Conservation (phyloP, 2,329 filamentous ascomycete genomes). For the Diaporthe ampelina region DNA sequence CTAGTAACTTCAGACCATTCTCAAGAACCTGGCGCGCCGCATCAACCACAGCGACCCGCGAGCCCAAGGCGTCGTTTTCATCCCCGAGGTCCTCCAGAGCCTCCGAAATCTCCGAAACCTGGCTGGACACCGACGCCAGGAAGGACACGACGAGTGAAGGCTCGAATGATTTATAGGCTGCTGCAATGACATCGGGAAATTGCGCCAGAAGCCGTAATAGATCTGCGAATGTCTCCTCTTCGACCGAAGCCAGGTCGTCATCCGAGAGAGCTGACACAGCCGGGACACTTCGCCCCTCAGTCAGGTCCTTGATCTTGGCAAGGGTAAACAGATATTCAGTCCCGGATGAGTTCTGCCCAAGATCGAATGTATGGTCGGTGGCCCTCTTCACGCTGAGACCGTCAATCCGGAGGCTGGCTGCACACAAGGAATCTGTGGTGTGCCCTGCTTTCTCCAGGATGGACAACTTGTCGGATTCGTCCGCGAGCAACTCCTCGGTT, state of each 20-base stretch:
- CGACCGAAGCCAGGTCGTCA: conserved; percentile 44
- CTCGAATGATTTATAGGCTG: conserved; percentile 77
- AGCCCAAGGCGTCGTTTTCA: conserved; percentile 66
- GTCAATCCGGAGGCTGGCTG: conserved; percentile 80
- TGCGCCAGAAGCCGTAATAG: conserved; percentile 72
- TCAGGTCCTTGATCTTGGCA: conserved; percentile 63
- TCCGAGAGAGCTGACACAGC: conserved; percentile 35
- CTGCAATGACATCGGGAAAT: conserved; percentile 75
- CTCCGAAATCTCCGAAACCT: conserved; percentile 6
- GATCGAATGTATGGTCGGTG: conserved; percentile 73
- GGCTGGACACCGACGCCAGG: conserved; percentile 46
- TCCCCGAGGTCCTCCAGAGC: conserved; percentile 61
- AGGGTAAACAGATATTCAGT: conserved; percentile 81
- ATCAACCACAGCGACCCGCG: conserved; percentile 69
- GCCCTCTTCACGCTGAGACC: conserved; percentile 75
- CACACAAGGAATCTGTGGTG: conserved; percentile 61
- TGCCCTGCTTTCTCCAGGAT: background rate
- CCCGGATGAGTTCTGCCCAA: conserved; percentile 79
- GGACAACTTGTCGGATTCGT: background rate
- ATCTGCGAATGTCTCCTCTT: conserved; percentile 65
- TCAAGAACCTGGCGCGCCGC: conserved; percentile 72
- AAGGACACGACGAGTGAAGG: conserved; percentile 74
- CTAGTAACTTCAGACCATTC: conserved; percentile 75
- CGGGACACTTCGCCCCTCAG: conserved; percentile 31
- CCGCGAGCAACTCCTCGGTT: conserved; percentile 44